Percentiles rank a stretch among this genome's conserved stretches.
phyloP scores from a whole-genome alignment of 2,329 filamentous ascomycete species.

The Arthrobotrys conoides region DNA sequence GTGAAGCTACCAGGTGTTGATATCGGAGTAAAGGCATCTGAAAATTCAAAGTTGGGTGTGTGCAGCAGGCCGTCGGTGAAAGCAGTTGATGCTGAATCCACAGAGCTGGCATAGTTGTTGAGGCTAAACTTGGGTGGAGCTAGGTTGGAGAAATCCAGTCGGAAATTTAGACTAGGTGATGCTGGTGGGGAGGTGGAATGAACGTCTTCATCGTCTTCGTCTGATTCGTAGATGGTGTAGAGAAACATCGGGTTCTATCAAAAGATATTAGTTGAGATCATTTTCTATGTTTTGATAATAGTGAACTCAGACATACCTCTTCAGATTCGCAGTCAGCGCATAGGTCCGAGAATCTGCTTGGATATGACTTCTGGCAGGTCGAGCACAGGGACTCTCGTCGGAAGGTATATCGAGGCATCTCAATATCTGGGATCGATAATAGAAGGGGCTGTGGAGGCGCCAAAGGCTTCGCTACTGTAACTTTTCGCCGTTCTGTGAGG shows the following conservation, averaged over 20 bases:
- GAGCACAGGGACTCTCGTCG: slow-evolving; percentile 42
- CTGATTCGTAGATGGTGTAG: slow-evolving; percentile 57
- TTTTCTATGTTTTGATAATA: background rate
- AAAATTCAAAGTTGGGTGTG: slow-evolving; percentile 27
- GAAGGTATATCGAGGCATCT: slow-evolving; percentile 16
- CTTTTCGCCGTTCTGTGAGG: slow-evolving; percentile 27
- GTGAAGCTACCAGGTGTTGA: slow-evolving; percentile 55
- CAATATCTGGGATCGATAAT: background rate
- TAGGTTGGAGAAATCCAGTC: slow-evolving; percentile 31
- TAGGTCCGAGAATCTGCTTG: slow-evolving; percentile 36
- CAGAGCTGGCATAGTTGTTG: slow-evolving; percentile 35
- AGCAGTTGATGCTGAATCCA: slow-evolving; percentile 32
- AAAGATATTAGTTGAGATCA: background rate
- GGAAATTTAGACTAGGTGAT: slow-evolving; percentile 8
- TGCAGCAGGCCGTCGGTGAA: slow-evolving; percentile 16
- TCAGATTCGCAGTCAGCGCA: slow-evolving; percentile 47
- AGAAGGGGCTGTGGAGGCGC: background rate
- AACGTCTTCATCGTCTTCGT: slow-evolving; percentile 24
- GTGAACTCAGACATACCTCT: slow-evolving; percentile 29
- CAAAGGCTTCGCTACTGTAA: background rate
- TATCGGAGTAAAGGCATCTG: slow-evolving; percentile 24
- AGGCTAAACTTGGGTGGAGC: slow-evolving; percentile 34
- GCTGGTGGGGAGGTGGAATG: slow-evolving; percentile 5
- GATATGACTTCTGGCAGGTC: slow-evolving; percentile 35
- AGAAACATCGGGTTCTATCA: slow-evolving; percentile 49